Evolutionary conservation across 257 asterid genomes (phyloP).

Genomic region (Scutellaria baicalensis): DNA sequence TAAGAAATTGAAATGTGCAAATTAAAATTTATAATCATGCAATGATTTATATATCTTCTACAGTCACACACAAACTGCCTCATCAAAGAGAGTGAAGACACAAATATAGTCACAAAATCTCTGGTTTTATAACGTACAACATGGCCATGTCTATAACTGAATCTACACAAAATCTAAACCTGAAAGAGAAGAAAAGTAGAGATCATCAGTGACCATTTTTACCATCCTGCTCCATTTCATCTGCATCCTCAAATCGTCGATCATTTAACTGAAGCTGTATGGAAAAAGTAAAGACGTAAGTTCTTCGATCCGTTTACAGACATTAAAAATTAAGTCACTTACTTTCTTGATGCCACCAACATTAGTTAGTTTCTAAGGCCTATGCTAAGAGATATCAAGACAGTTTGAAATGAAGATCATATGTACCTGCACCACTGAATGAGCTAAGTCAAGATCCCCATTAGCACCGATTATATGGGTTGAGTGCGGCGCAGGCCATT

Average conservation of each 20-base stretch:
- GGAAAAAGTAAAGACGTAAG: not conserved
- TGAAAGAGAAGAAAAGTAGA: not conserved
- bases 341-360: not conserved
- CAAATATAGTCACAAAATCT: not conserved
- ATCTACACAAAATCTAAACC: not conserved
- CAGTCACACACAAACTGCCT: too few species aligned
- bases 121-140: conserved; percentile 5
- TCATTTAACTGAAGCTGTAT: conserved; percentile 89
- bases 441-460: conserved; percentile 68
- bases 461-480: conserved; percentile 70
- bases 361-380: not conserved
- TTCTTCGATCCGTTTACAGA: not conserved
- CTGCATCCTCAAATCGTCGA: conserved; percentile 85
- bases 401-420: not conserved
- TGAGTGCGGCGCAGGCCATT: conserved; percentile 34
- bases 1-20: too few species aligned
- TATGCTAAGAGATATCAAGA: not conserved
- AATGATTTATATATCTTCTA: too few species aligned
- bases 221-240: conserved; percentile 62
- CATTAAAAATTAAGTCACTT: not conserved
- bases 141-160: not conserved
- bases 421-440: conserved; percentile 63
- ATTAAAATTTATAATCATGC: too few species aligned
- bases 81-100: not conserved
- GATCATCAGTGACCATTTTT: conserved; percentile 29